Percentiles rank a stretch among this genome's conserved stretches.
These are phyloP conservation scores for Camelina sativa DNA, from an alignment of 345 rosid species.

Conservation along the genomic window DNA sequence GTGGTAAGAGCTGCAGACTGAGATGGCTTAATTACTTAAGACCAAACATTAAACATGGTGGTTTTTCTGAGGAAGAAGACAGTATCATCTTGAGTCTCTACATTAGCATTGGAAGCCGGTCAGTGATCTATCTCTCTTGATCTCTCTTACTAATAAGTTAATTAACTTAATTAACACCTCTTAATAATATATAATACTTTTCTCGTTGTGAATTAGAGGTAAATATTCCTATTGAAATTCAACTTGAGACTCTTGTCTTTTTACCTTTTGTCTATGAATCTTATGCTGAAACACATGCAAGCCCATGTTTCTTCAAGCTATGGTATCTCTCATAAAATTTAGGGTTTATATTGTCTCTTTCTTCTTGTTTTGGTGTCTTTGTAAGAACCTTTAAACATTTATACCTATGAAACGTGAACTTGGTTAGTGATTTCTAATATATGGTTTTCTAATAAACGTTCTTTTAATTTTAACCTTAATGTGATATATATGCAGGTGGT, in stretches of 20 bases:
- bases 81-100: constrained; percentile 95
- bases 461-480: constrained; percentile 14
- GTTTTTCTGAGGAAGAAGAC: constrained; percentile 99
- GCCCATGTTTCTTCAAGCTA: constrained; percentile 19
- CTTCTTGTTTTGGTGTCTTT: constrained; percentile 32
- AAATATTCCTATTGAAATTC: constrained; percentile 9
- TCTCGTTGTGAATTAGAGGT: constrained; percentile 4
- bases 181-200: background rate
- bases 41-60: constrained; percentile 96
- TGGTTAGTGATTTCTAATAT: constrained; percentile 1
- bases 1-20: constrained; percentile 97
- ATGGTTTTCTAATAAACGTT: background rate
- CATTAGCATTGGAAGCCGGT: constrained; percentile 99
- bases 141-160: background rate
- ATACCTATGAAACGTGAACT: constrained; percentile 2
- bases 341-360: constrained; percentile 47
- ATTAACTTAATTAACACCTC: constrained; percentile 6
- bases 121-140: constrained; percentile 17
- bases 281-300: constrained; percentile 42
- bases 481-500: constrained; percentile 66
- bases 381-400: constrained; percentile 21
- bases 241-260: constrained; percentile 46
- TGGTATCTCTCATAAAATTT: constrained; percentile 32
- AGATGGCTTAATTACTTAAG: constrained; percentile 97
- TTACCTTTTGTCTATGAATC: constrained; percentile 52